phyloP scores from a whole-genome alignment of 1,139 yeast genomes.

The Blastobotrys illinoisensis region DNA sequence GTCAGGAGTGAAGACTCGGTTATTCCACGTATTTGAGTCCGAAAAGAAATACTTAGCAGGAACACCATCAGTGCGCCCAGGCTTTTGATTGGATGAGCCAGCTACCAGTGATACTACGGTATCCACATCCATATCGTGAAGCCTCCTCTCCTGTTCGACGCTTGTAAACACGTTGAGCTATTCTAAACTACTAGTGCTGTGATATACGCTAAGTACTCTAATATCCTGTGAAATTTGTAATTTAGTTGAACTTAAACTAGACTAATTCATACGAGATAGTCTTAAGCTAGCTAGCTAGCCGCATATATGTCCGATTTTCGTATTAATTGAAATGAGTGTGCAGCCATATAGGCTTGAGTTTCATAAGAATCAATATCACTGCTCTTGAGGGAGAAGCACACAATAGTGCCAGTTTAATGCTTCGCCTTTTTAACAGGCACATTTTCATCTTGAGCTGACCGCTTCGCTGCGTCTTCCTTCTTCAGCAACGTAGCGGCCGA shows the following conservation, averaged over 20 bases:
- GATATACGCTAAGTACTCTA: neutral
- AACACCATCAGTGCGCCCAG: neutral
- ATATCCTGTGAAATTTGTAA: neutral
- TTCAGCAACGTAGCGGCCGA: neutral
- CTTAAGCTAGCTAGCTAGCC: too few species aligned
- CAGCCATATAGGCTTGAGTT: too few species aligned
- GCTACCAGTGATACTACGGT: constrained; percentile 6
- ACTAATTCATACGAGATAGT: neutral
- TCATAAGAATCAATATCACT: too few species aligned
- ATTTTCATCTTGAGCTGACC: neutral
- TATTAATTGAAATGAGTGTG: too few species aligned
- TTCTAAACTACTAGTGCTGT: neutral
- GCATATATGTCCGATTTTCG: too few species aligned
- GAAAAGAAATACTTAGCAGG: constrained; percentile 8
- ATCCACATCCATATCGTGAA: constrained; percentile 6
- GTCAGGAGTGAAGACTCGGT: constrained; percentile 2
- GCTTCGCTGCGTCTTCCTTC: neutral
- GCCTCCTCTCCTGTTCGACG: neutral
- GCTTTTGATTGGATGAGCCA: neutral
- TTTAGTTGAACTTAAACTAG: neutral
- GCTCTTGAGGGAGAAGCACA: too few species aligned
- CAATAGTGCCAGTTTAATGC: too few species aligned
- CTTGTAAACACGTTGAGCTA: neutral
- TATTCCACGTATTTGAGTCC: constrained; percentile 7
- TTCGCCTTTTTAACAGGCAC: neutral